These are phyloP conservation scores for Schrenkiella parvula DNA, from an alignment of 345 rosid genomes.

Conservation along the genomic window DNA sequence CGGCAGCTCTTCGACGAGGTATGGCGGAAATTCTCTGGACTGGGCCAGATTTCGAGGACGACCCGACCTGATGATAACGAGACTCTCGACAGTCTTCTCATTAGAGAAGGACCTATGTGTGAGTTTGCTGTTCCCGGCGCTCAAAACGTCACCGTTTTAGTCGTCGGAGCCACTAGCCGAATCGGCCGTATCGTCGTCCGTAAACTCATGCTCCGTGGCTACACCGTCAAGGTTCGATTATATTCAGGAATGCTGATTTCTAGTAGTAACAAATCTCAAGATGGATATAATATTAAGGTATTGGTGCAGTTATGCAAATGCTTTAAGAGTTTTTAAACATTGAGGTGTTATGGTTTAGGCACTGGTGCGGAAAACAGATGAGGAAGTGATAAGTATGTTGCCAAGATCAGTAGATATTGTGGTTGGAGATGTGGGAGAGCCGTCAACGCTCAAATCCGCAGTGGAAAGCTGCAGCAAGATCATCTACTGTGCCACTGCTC, in stretches of 20 bases:
- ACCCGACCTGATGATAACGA: slow-evolving; percentile 62
- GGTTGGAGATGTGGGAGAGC: slow-evolving; percentile 86
- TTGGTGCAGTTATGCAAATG: background rate
- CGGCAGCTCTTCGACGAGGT: slow-evolving; percentile 89
- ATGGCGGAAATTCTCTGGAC: slow-evolving; percentile 93
- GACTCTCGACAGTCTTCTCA: slow-evolving; percentile 57
- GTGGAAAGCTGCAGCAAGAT: slow-evolving; percentile 85
- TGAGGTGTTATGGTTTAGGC: slow-evolving; percentile 40
- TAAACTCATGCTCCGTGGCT: slow-evolving; percentile 96
- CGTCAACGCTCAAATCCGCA: slow-evolving; percentile 58
- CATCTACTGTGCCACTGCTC: slow-evolving; percentile 94
- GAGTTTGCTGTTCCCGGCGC: slow-evolving; percentile 94
- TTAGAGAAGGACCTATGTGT: slow-evolving; percentile 92
- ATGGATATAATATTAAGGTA: background rate
- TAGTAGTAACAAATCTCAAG: background rate
- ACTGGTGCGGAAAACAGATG: slow-evolving; percentile 66
- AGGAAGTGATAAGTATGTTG: slow-evolving; percentile 65
- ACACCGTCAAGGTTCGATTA: slow-evolving; percentile 61
- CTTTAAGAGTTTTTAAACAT: background rate
- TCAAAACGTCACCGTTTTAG: slow-evolving; percentile 85
- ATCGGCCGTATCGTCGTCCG: slow-evolving; percentile 92
- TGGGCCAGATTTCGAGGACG: slow-evolving; percentile 91
- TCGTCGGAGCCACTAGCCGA: slow-evolving; percentile 88
- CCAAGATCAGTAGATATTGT: slow-evolving; percentile 90
- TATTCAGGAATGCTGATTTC: background rate